A percentile compares a stretch with the other conserved stretches of the same genome.
phyloP scores from a whole-genome alignment of 2,329 filamentous ascomycete species.

The Anthostomella pinea region DNA sequence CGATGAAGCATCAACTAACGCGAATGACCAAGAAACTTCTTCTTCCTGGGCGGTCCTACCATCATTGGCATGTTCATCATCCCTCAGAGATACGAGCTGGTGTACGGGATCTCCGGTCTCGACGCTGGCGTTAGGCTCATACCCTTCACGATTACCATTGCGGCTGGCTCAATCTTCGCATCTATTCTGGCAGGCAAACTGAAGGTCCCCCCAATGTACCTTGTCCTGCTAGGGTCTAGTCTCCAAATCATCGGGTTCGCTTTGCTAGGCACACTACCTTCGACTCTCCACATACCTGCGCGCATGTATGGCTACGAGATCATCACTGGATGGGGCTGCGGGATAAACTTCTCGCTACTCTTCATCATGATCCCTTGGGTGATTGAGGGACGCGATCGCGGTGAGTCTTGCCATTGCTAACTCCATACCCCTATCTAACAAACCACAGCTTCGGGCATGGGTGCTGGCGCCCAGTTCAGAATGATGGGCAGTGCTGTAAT shows the following conservation, averaged over 20 bases:
- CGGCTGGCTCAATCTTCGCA: slow-evolving; percentile 9
- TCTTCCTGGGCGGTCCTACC: slow-evolving; percentile 10
- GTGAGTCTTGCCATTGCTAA: slow-evolving; percentile 6
- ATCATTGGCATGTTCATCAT: slow-evolving; percentile 15
- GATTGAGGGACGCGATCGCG: slow-evolving; percentile 8
- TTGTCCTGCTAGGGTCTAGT: slow-evolving; percentile 8
- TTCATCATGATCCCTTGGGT: slow-evolving; percentile 14
- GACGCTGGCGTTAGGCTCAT: slow-evolving; percentile 19
- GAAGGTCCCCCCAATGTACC: slow-evolving; percentile 14
- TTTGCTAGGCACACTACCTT: slow-evolving; percentile 7
- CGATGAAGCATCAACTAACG: too few species aligned
- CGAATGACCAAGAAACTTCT: too few species aligned
- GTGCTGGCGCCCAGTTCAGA: slow-evolving; percentile 10
- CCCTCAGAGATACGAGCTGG: slow-evolving; percentile 19
- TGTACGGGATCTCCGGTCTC: slow-evolving; percentile 15
- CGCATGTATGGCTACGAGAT: slow-evolving; percentile 15
- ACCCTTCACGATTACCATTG: slow-evolving; percentile 13
- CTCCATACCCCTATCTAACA: not conserved
- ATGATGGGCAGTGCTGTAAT: slow-evolving; percentile 8
- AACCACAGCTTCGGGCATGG: slow-evolving; percentile 15
- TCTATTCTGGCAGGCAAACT: slow-evolving; percentile 6
- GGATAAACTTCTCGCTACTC: slow-evolving; percentile 11
- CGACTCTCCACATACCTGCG: slow-evolving; percentile 3
- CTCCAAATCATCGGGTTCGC: slow-evolving; percentile 19
- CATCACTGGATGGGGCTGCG: slow-evolving; percentile 14